A percentile compares a stretch with the other conserved stretches of the same genome.
Evolutionary conservation across 345 rosid species (phyloP).

Genomic region (Mangifera indica): DNA sequence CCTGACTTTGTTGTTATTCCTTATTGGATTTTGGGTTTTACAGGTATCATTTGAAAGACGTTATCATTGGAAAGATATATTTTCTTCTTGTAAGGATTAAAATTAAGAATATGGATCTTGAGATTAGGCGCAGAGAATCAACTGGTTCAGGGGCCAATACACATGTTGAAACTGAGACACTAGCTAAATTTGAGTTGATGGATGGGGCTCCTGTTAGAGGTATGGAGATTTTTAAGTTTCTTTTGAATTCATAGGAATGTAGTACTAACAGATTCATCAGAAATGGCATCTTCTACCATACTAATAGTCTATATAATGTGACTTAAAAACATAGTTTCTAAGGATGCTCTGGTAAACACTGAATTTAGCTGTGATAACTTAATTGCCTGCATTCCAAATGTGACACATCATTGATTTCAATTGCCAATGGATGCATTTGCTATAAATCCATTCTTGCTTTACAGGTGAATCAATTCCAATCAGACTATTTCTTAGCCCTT

Average conservation of each 20-base stretch:
- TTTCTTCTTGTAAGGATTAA: conserved; percentile 98
- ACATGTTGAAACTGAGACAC: conserved; percentile 96
- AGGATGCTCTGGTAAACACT: background rate
- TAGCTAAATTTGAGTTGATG: conserved; percentile 96
- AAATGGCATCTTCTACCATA: background rate
- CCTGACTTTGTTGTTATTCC: conserved; percentile 7
- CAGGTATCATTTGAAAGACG: conserved; percentile 97
- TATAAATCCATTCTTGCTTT: conserved; percentile 14
- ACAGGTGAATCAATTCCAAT: conserved; percentile 96
- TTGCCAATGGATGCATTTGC: conserved; percentile 7
- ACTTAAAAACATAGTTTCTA: background rate
- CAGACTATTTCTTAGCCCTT: conserved; percentile 90
- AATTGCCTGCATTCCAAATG: background rate
- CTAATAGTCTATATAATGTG: conserved; percentile 7
- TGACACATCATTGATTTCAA: background rate
- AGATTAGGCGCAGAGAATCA: conserved; percentile 94
- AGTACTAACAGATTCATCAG: background rate
- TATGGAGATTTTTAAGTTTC: conserved; percentile 23
- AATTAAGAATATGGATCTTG: conserved; percentile 99
- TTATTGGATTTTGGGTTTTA: conserved; percentile 22
- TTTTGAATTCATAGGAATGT: background rate
- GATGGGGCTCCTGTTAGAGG: conserved; percentile 99
- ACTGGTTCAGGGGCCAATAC: conserved; percentile 96
- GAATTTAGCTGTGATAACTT: background rate
- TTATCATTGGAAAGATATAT: conserved; percentile 95